Evolutionary conservation across 2,329 filamentous ascomycete genomes (phyloP).

Genomic region (Aspergillus spinulosporus): DNA sequence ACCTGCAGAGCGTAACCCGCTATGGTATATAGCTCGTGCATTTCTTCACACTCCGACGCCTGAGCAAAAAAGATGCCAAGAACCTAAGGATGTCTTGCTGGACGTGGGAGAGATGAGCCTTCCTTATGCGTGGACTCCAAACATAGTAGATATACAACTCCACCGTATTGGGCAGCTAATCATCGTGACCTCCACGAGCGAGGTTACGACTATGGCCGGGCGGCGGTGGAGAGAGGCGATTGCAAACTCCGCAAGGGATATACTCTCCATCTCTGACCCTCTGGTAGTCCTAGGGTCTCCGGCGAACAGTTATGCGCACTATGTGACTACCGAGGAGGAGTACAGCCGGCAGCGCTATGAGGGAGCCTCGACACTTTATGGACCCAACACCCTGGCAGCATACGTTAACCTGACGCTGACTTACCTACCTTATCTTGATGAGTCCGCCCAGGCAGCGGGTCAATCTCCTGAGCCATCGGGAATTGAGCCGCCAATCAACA

Average conservation of each 20-base stretch:
- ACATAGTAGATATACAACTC: slow-evolving; percentile 85
- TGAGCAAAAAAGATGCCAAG: slow-evolving; percentile 73
- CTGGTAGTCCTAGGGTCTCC: slow-evolving; percentile 85
- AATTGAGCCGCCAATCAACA: slow-evolving; percentile 74
- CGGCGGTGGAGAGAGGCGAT: slow-evolving; percentile 80
- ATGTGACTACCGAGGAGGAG: slow-evolving; percentile 76
- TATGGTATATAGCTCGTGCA: slow-evolving; percentile 76
- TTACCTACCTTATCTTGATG: slow-evolving; percentile 66
- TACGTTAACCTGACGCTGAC: slow-evolving; percentile 84
- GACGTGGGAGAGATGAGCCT: slow-evolving; percentile 78
- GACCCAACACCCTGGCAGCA: slow-evolving; percentile 76
- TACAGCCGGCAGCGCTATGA: slow-evolving; percentile 87
- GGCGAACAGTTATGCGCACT: slow-evolving; percentile 87
- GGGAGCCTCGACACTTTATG: slow-evolving; percentile 88
- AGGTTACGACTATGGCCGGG: slow-evolving; percentile 90
- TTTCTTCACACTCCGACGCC: slow-evolving; percentile 69
- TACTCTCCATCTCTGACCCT: slow-evolving; percentile 55
- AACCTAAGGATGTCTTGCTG: slow-evolving; percentile 78
- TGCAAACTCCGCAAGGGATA: slow-evolving; percentile 53
- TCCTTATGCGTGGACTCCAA: slow-evolving; percentile 87
- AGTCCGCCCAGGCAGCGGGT: slow-evolving; percentile 42
- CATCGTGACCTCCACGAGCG: slow-evolving; percentile 80
- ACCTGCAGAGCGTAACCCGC: slow-evolving; percentile 66
- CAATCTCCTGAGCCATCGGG: slow-evolving; percentile 52
- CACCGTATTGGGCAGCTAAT: slow-evolving; percentile 81